Base-by-base conservation (phyloP, 257 asterid species). In the Ophiorrhiza pumila region DNA sequence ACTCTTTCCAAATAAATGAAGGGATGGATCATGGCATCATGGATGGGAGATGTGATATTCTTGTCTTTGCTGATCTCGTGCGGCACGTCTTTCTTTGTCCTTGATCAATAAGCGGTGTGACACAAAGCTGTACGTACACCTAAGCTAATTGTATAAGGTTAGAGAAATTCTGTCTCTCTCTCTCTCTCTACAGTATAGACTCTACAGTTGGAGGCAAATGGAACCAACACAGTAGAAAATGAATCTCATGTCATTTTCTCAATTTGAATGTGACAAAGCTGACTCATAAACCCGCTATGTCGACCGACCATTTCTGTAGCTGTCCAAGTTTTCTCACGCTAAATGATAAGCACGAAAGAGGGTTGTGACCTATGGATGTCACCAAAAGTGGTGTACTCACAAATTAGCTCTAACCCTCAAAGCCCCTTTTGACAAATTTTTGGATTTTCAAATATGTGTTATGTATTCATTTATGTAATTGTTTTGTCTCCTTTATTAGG, bases 301-400 rank as follows among this genome's bases (percentile, higher is more conserved):
- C 60, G 68, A 65, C 78, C 78, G 72, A 65, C 73, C 73, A 22
- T 55, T 13, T 52, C 58, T 17, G 62, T 53, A 37, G 35, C 14
- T 73, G 63, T 49, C 62, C 14, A 0, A 23, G 18, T 47, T 4
- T 14, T n/a, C 2, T 4, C n/a, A n/a, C n/a, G n/a, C n/a, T n/a
- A n/a, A n/a, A n/a, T n/a, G n/a, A n/a, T n/a, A n/a, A n/a, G n/a
- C 23, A 50, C 20, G 49, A 8, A 27, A 62, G 27, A 0, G 25
- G n/a, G 39, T 6, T 41, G 45, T 37, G 68, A 10, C 61, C 60
- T 55, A 59, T 47, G 37, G 32, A 2, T 45, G 31, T 12, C 45
- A 29, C 72, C 72, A 68, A 68, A 23, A 47, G 71, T 4, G 5
- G 5, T 43, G 12, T 29, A 5, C 4, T 49, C 8, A 49, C 56